phyloP scores from a whole-genome alignment of 2,329 filamentous ascomycete species.

The Fusarium chaquense region DNA sequence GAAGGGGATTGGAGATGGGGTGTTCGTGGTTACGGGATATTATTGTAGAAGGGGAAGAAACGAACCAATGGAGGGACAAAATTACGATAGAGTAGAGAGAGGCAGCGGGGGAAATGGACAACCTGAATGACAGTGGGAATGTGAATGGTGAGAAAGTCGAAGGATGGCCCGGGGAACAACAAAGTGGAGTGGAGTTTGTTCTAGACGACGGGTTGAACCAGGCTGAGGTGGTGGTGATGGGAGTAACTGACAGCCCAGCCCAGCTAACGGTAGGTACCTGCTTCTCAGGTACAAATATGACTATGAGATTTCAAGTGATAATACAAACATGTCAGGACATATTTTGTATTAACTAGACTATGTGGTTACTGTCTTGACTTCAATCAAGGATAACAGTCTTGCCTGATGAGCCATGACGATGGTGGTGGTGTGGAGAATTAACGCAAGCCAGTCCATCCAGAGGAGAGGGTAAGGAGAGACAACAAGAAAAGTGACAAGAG shows the following conservation, averaged over 20 bases:
- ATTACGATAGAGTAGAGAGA: not conserved
- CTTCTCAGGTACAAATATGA: not conserved
- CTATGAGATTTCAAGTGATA: not conserved
- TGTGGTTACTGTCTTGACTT: not conserved
- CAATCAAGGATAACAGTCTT: conserved; percentile 8
- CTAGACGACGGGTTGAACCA: conserved; percentile 33
- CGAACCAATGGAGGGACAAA: conserved; percentile 27
- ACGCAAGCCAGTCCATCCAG: conserved; percentile 13
- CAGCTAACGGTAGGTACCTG: conserved; percentile 13
- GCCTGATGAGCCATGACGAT: conserved; percentile 20
- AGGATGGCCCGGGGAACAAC: conserved; percentile 34
- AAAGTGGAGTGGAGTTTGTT: conserved; percentile 42
- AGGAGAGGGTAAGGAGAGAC: conserved; percentile 14
- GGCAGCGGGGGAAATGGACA: conserved; percentile 23
- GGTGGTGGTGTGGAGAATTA: conserved; percentile 37
- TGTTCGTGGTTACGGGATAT: conserved; percentile 3
- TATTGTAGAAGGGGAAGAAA: conserved; percentile 6
- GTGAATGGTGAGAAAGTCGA: conserved; percentile 11
- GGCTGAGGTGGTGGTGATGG: conserved; percentile 33
- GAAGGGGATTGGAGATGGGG: conserved; percentile 28
- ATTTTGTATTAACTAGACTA: not conserved
- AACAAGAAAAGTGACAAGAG: conserved; percentile 18
- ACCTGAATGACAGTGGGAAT: conserved; percentile 13
- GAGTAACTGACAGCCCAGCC: conserved; percentile 27
- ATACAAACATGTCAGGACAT: not conserved